Conservation (phyloP, 2,329 filamentous ascomycete genomes). For the Cladophialophora carrionii region DNA sequence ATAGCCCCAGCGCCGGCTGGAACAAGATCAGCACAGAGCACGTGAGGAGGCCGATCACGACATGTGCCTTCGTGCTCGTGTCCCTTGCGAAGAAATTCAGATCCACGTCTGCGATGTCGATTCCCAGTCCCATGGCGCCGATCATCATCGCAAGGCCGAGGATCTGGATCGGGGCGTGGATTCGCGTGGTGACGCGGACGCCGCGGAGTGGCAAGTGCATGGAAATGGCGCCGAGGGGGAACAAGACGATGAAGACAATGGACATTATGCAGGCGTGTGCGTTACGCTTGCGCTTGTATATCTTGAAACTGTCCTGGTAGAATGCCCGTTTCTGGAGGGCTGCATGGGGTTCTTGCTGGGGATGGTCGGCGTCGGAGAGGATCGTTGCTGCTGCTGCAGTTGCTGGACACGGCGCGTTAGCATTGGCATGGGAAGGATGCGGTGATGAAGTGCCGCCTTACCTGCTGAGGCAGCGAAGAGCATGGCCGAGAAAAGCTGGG, state of each 20-base stretch:
- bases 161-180: constrained; percentile 53
- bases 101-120: constrained; percentile 50
- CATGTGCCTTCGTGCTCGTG: constrained; percentile 20
- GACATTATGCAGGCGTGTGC: constrained; percentile 48
- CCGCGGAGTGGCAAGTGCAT: constrained; percentile 46
- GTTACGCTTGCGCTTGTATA: constrained; percentile 26
- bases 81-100: constrained; percentile 20
- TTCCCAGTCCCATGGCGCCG: constrained; percentile 55
- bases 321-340: constrained; percentile 19
- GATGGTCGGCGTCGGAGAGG: constrained; percentile 1
- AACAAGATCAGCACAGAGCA: constrained; percentile 56
- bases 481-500: constrained; percentile 9
- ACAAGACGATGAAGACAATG: constrained; percentile 49
- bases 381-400: constrained; percentile 6
- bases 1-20: constrained; percentile 55
- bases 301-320: constrained; percentile 23
- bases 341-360: not conserved
- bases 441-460: not conserved
- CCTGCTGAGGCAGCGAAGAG: constrained; percentile 14
- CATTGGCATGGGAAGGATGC: not conserved
- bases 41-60: constrained; percentile 24
- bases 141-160: constrained; percentile 54
- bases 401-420: constrained; percentile 5
- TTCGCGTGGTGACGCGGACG: constrained; percentile 42
- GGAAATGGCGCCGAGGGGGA: constrained; percentile 41